Base-by-base conservation (phyloP, 768 basidiomycete species). In the Ramaria sp. region DNA sequence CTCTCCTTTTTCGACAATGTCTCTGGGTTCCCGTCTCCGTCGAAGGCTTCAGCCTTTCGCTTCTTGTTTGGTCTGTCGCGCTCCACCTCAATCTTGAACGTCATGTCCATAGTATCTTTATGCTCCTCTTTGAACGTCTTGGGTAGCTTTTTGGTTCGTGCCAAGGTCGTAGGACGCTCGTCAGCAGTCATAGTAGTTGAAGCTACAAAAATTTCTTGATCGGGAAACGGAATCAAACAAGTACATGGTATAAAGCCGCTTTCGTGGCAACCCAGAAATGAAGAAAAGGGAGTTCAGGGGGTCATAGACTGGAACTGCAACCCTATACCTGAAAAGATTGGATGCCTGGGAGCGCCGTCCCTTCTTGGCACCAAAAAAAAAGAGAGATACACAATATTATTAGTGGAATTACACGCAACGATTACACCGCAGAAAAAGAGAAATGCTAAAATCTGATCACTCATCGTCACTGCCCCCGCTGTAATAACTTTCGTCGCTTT, bases 91-190 rank as follows among this genome's bases (percentile, higher is more conserved):
- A 22, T 39, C 28, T 42, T 8, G n/a, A 58, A 57, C 28, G 60
- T 48, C 24, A 59, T 56, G 1, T 62, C 59, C 8, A 63, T 61
- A 49, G 71, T 68, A 18, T 25, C 12, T 54, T 61, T 61, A 6
- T 59, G 58, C 50, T 70, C 68, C 58, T 64, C 64, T 45, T 66
- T 60, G 61, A 68, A 71, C 58, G 66, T 68, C 47, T 34, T 34
- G 13, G 32, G 2, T 3, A 9, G 32, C 13, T 34, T 34, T 34
- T 34, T 34, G 8, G 58, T 61, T 37, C 37, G 56, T 57, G 50
- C 55, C 32, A 13, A 34, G 7, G 32, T 34, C 8, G 32, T 2
- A 4, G 7, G 32, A 39, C 58, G 2, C 8, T 34, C 32, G 15
- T 6, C 45, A 13, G 15, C 45, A 22, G 45, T 24, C 45, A 47